These are phyloP conservation scores for Trichosporon faecale DNA, from an alignment of 1,284 basidiomycete species.

Conservation along the genomic window DNA sequence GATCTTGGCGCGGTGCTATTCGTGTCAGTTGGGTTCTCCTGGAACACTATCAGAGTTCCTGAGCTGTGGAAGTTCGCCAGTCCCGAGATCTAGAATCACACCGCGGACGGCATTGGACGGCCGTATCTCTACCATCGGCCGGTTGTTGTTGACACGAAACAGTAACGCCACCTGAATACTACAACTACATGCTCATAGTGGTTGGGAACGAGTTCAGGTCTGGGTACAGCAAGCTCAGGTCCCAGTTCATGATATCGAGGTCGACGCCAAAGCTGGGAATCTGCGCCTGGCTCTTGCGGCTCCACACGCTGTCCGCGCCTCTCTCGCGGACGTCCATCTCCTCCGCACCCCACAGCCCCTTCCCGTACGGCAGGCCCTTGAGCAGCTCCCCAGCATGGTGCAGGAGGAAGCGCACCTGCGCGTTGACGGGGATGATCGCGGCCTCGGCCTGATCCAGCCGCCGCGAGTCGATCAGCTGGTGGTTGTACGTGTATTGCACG, in stretches of 20 bases:
- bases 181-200: conserved; percentile 12
- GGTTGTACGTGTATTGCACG: conserved; percentile 4
- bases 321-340: background rate
- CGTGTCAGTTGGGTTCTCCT: background rate
- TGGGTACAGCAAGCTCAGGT: conserved; percentile 7
- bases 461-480: background rate
- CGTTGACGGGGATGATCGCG: background rate
- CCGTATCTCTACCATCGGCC: background rate
- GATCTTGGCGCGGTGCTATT: background rate
- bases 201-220: conserved; percentile 7
- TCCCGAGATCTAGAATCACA: background rate
- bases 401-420: background rate
- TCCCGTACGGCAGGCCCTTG: background rate
- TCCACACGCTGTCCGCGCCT: background rate
- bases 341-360: background rate
- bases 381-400: background rate
- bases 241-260: conserved; percentile 22
- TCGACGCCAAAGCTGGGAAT: conserved; percentile 22
- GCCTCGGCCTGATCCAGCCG: background rate
- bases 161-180: background rate
- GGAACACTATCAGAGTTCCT: background rate
- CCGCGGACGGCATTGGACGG: background rate
- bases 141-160: background rate
- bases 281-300: background rate
- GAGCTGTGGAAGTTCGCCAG: too few species aligned